Base-by-base conservation (phyloP, 768 basidiomycete species). In the Kwoniella sp. region DNA sequence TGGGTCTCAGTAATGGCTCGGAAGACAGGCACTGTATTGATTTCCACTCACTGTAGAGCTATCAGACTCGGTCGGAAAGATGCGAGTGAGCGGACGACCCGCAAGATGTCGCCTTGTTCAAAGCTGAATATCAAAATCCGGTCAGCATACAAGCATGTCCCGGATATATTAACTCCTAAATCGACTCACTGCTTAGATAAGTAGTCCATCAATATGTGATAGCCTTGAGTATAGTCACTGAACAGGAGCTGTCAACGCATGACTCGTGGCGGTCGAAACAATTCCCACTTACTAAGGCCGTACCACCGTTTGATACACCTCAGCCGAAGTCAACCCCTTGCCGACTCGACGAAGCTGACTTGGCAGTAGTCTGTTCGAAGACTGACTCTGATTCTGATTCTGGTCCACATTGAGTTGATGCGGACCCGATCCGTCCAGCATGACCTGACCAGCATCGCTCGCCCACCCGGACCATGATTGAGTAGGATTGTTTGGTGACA, bases 41-140 rank as follows among this genome's bases (percentile, higher is more conserved):
- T 13, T 6, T 33, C 5, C 47, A 60, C 78, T 67, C 66, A 79
- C 78, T 97, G 94, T 56, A 98, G 82, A 26, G 95, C 95, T 73
- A 98, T 98, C 60, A 98, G 85, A 62, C 91, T 94, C n/a, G 95
- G 95, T 60, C 95, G 86, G 79, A 92, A 94, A 37, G 95, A 91
- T 21, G 95, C 94, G 59, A 98, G 84, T 27, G 94, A 91, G 57
- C 93, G 88, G 48, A 97, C 93, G 70, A 98, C 88, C 61, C 92
- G 91, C 47, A 98, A 81, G 65, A 94, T 92, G 75, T 96, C 93
- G 79, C 90, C 91, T 83, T 95, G 97, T 80, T 95, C 92, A 81
- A 97, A 97, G 67, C 91, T 93, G 82, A n/a, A 21, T 9, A 26
- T 19, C 17, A 26, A 29, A 51, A 29, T 15, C 46, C 22, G 46